Evolutionary conservation across 2,329 filamentous ascomycete genomes (phyloP), one percentile per base, ranked within the genome.

Genomic region (Aspergillus proliferans): DNA sequence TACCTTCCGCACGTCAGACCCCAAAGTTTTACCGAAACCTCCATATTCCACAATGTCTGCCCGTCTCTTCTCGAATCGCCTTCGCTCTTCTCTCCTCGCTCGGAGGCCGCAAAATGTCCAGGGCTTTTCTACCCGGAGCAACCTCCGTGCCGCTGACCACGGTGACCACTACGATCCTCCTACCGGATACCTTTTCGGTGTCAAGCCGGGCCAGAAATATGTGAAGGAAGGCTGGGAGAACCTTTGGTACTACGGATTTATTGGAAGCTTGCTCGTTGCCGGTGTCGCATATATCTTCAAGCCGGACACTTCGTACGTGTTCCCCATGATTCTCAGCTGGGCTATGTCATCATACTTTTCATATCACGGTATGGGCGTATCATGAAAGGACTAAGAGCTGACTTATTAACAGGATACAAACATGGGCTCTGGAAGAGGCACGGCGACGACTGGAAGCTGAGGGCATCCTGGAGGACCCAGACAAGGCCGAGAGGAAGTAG

Each of bases 371-470:
- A 36, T 18, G 10, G 33, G 26, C 26, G 38, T 24, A 36, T 3
- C n/a, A 10, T 43, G 30, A 19, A 50, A 12, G 10, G 26, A 30
- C 3, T 30, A 40, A 21, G 6, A 22, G 38, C 62, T 65, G 39
- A 68, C 54, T 44, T 43, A 42, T 40, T 19, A 50, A 52, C 63
- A 98, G 93, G 71, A 96, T 98, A 83, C 93, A 97, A 78, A 97
- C 92, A 48, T 98, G 93, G 93, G 93, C 93, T 55, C 83, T 98
- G 40, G 93, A 98, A 75, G 93, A 98, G 77, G 93, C 93, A 47
- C 83, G 93, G 67, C 83, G 93, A 76, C 82, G 93, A 76, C 84
- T 98, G 80, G 93, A 98, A 77, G 87, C 84, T 52, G 93, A 98
- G 78, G 93, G 93, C 52, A 91, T 97, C 67, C 75, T 97, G 66